Base-by-base conservation (phyloP, 2,329 filamentous ascomycete species). In the Fusarium falciforme region DNA sequence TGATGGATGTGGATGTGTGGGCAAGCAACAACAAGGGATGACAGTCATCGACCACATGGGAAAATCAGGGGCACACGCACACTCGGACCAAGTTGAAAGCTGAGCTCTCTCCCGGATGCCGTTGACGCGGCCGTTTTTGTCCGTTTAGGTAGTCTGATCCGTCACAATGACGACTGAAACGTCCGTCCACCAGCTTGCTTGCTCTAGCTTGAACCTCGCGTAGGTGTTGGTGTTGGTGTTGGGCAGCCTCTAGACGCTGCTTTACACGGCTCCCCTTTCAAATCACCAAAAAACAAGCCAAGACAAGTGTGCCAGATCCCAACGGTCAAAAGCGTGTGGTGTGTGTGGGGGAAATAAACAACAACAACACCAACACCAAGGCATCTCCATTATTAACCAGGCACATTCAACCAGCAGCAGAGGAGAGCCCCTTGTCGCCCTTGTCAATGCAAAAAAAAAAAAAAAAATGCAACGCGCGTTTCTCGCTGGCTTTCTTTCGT, bases 11-110 rank as follows among this genome's bases (percentile, higher is more conserved):
- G 25, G 22, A 49, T 27, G 63, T 55, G 33, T 36, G 61, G 60
- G 70, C 61, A 47, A 44, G 14, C 16, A 42, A 33, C 27, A 35
- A 65, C 58, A 71, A 68, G 59, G 61, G 58, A 42, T 66, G 27
- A 49, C 57, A 29, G 42, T 29, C 38, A 40, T 31, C 40, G 20
- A 36, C 47, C 49, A 52, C 33, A 40, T 44, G 27, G 58, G 20
- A 58, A 57, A 61, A 74, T 72, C 55, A 74, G 71, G 71, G 68
- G 68, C 44, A 22, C 40, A 44, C 40, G 11, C 20, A 42, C 40
- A 44, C 40, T 54, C 49, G 27, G 27, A 33, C 49, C 49, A 54
- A 54, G 49, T 54, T 54, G 49, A 54, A 54, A 33, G 49, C 49
- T 54, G 49, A 38, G n/a, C 35, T 29, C 38, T 33, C 57, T 47